Evolutionary conservation across 495 filamentous ascomycete genomes (phyloP).

Genomic region (Penicillium longicatenatum): DNA sequence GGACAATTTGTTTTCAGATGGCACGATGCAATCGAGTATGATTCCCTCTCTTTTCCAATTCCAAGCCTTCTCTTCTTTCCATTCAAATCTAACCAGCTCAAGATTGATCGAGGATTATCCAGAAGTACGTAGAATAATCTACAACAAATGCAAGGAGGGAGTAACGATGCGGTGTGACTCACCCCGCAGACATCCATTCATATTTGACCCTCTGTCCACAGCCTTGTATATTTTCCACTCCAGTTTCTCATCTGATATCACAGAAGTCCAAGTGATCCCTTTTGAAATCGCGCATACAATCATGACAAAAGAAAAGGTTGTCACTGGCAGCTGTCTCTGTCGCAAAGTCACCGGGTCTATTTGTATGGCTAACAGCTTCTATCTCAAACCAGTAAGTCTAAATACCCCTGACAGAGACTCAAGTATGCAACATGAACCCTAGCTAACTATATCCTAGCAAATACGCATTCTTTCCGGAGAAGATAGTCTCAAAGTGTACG

Average conservation of each 20-base stretch:
- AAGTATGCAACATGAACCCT: neutral
- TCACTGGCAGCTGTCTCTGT: slow-evolving; percentile 1
- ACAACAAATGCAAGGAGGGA: neutral
- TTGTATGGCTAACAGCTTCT: neutral
- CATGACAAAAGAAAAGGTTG: neutral
- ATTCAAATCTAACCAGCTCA: neutral
- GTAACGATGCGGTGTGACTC: neutral
- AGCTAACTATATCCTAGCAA: neutral
- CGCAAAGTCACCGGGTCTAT: neutral
- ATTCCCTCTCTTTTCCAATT: too few relatives aligned
- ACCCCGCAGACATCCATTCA: neutral
- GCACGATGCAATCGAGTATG: too few relatives aligned
- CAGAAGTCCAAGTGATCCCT: neutral
- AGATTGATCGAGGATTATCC: neutral
- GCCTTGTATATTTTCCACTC: neutral
- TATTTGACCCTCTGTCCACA: too few relatives aligned
- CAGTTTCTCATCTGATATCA: neutral
- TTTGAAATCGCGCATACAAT: neutral
- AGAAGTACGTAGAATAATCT: neutral
- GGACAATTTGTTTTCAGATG: too few relatives aligned
- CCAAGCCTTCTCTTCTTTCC: too few relatives aligned
- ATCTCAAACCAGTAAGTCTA: neutral
- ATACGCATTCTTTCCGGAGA: neutral
- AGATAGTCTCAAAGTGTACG: neutral
- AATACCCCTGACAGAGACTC: neutral